These are phyloP conservation scores for Cutaneotrichosporon cutaneum DNA, from an alignment of 1,284 basidiomycete species.

Conservation along the genomic window DNA sequence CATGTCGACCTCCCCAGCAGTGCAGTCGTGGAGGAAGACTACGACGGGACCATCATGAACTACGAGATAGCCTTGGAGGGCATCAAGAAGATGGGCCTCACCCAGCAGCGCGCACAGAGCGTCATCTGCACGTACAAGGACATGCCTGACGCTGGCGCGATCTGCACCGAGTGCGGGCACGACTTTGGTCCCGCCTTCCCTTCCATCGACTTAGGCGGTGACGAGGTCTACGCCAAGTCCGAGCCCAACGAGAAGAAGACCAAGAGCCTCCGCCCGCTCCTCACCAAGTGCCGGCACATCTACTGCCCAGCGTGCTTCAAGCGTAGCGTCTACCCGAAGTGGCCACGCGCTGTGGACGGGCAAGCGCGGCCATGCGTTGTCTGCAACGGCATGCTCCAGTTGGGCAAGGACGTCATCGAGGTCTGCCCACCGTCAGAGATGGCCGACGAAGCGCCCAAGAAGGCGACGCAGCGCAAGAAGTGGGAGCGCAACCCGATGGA, in stretches of 20 bases:
- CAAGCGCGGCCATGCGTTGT: conserved; percentile 65
- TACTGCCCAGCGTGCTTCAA: conserved; percentile 84
- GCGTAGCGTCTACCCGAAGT: conserved; percentile 68
- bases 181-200: conserved; percentile 65
- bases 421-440: conserved; percentile 61
- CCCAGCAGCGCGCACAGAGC: conserved; percentile 66
- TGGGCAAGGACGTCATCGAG: conserved; percentile 69
- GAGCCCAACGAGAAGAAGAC: conserved; percentile 40
- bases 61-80: conserved; percentile 74
- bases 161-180: conserved; percentile 79
- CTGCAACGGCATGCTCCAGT: conserved; percentile 65
- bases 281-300: conserved; percentile 92
- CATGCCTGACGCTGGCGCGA: conserved; percentile 66
- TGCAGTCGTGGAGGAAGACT: conserved; percentile 50
- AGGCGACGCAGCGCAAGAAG: conserved; percentile 56
- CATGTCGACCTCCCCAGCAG: conserved; percentile 83
- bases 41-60: conserved; percentile 63
- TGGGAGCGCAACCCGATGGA: conserved; percentile 70
- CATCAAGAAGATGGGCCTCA: conserved; percentile 80
- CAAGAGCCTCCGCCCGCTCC: conserved; percentile 54
- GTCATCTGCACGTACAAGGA: conserved; percentile 81
- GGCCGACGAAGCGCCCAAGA: conserved; percentile 55
- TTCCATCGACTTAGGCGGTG: conserved; percentile 51
- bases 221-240: conserved; percentile 56
- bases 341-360: conserved; percentile 67